Evolutionary conservation across 345 rosid genomes (phyloP).

Genomic region (Syzygium oleosum): DNA sequence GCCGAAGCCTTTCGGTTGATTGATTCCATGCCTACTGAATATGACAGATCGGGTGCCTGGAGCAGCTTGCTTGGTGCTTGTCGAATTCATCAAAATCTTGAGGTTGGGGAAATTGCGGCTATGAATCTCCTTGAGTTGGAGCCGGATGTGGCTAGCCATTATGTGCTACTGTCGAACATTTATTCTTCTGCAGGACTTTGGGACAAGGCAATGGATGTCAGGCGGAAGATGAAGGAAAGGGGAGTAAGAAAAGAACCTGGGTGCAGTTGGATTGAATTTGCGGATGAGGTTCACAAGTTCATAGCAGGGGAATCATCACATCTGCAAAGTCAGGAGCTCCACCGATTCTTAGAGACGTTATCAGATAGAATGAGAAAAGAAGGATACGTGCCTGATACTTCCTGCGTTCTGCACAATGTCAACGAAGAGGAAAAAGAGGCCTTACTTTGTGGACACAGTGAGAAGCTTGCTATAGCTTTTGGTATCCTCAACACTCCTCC

Average conservation of each 20-base stretch:
- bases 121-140: constrained; percentile 51
- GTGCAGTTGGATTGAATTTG: constrained; percentile 84
- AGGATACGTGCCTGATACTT: constrained; percentile 81
- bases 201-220: constrained; percentile 68
- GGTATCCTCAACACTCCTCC: constrained; percentile 69
- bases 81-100: constrained; percentile 52
- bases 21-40: constrained; percentile 38
- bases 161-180: constrained; percentile 74
- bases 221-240: constrained; percentile 68
- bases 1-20: constrained; percentile 51
- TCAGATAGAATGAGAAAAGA: constrained; percentile 64
- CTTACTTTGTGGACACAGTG: constrained; percentile 85
- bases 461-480: constrained; percentile 80
- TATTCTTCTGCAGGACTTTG: constrained; percentile 72
- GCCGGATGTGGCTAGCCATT: constrained; percentile 85
- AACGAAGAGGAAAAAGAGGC: constrained; percentile 68
- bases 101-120: constrained; percentile 75
- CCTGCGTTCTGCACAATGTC: constrained; percentile 80
- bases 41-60: constrained; percentile 64
- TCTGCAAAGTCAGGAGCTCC: constrained; percentile 58
- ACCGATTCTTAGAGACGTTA: constrained; percentile 39
- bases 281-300: constrained; percentile 74
- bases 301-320: constrained; percentile 73
- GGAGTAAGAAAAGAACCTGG: constrained; percentile 90
- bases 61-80: constrained; percentile 91